phyloP scores from a whole-genome alignment of 1,284 basidiomycete species.

The Marasmius tenuissimus region DNA sequence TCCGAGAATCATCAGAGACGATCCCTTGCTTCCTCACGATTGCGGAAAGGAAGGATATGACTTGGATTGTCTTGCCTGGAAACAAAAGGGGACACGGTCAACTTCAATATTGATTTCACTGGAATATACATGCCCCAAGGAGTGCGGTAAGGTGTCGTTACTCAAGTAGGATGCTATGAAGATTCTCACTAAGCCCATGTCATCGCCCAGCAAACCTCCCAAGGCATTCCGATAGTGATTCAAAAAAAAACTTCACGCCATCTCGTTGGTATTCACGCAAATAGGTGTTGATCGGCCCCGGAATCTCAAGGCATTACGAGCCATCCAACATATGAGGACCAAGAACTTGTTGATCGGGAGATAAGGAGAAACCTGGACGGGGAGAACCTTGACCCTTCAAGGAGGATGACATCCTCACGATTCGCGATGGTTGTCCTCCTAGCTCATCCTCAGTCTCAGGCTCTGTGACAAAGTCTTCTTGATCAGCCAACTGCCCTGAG shows the following conservation, averaged over 20 bases:
- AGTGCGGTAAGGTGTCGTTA: slow-evolving; percentile 4
- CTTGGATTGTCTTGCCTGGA: slow-evolving; percentile 83
- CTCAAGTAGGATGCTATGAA: neutral
- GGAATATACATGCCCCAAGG: slow-evolving; percentile 23
- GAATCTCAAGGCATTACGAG: slow-evolving; percentile 52
- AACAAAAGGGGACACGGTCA: neutral
- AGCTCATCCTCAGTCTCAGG: slow-evolving; percentile 32
- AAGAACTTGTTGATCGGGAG: slow-evolving; percentile 37
- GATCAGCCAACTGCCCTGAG: neutral
- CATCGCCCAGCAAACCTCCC: slow-evolving; percentile 83
- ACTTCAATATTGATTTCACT: neutral
- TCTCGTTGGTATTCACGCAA: slow-evolving; percentile 85
- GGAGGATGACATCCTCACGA: neutral
- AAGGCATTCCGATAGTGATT: slow-evolving; percentile 57
- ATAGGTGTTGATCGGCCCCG: slow-evolving; percentile 75
- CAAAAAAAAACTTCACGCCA: slow-evolving; percentile 77
- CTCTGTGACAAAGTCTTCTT: slow-evolving; percentile 38
- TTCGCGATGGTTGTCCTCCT: neutral
- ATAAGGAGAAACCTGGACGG: slow-evolving; percentile 54
- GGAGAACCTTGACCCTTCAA: slow-evolving; percentile 22
- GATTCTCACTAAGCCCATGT: slow-evolving; percentile 79
- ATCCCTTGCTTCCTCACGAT: slow-evolving; percentile 80
- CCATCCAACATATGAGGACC: slow-evolving; percentile 50
- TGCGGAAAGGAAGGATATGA: slow-evolving; percentile 83
- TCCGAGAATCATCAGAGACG: slow-evolving; percentile 58